Conservation (phyloP, 441 rosid species). For the Pelargonium fulgidum region DNA sequence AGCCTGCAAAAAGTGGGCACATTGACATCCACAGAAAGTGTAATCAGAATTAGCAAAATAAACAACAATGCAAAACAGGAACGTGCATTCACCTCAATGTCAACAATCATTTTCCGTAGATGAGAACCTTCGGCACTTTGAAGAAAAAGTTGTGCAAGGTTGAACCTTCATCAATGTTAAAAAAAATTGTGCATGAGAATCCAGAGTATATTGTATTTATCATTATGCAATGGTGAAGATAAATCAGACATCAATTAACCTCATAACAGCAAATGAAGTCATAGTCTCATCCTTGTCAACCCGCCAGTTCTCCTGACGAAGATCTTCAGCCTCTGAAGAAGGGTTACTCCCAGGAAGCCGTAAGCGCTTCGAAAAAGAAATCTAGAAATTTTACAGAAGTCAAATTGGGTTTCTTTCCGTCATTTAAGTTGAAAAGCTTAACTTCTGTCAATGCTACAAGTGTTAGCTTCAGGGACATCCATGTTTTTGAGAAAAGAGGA, state of each 20-base stretch:
- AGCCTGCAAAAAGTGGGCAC: constrained; percentile 39
- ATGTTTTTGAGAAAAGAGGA: constrained; percentile 10
- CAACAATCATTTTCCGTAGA: constrained; percentile 79
- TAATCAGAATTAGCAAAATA: constrained; percentile 6
- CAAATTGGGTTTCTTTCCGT: constrained; percentile 20
- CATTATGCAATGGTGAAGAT: constrained; percentile 2
- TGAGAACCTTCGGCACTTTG: constrained; percentile 55
- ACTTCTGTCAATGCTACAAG: constrained; percentile 13
- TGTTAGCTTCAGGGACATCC: constrained; percentile 10
- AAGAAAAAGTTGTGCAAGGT: constrained; percentile 74
- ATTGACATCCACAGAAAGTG: constrained; percentile 6
- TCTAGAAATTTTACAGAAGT: constrained; percentile 38
- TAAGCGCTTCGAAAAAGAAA: constrained; percentile 73
- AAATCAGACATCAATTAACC: constrained; percentile 37
- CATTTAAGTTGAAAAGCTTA: constrained; percentile 16
- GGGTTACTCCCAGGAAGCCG: constrained; percentile 59
- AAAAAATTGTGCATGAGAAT: constrained; percentile 12
- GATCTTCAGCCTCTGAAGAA: constrained; percentile 42
- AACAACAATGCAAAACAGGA: constrained; percentile 12
- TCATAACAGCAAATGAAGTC: constrained; percentile 80
- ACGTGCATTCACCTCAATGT: constrained; percentile 65
- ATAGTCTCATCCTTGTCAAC: constrained; percentile 73
- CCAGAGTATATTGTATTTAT: constrained; percentile 11
- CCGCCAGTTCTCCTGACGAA: constrained; percentile 62
- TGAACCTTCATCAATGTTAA: constrained; percentile 55